These are phyloP conservation scores for Pythium pyrilobum DNA, from an alignment of 352 stramenopile genomes.

Conservation along the genomic window DNA sequence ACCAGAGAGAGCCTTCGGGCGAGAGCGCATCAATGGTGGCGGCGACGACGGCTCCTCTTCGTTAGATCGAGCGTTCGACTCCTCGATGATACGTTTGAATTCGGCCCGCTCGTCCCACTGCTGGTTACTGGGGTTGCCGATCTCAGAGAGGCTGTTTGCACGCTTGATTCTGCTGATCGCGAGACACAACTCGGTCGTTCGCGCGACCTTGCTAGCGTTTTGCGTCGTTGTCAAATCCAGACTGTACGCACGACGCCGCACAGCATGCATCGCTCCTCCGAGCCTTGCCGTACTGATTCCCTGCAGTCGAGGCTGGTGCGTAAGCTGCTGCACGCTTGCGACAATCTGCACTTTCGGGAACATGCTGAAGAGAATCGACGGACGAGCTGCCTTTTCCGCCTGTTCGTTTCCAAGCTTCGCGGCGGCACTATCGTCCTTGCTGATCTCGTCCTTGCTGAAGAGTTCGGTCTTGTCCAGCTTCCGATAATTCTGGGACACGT, in stretches of 20 bases:
- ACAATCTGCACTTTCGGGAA: constrained; percentile 86
- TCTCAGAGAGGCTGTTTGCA: constrained; percentile 57
- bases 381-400: constrained; percentile 42
- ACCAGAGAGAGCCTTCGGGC: constrained; percentile 51
- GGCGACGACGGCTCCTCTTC: constrained; percentile 33
- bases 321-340: constrained; percentile 68
- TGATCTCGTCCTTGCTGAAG: constrained; percentile 80
- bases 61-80: constrained; percentile 52
- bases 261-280: constrained; percentile 14
- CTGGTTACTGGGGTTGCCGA: constrained; percentile 65
- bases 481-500: constrained; percentile 48
- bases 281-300: constrained; percentile 12
- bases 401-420: constrained; percentile 40
- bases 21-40: constrained; percentile 21
- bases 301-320: constrained; percentile 61
- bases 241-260: constrained; percentile 52
- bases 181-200: constrained; percentile 22
- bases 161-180: constrained; percentile 44
- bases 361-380: constrained; percentile 64
- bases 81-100: constrained; percentile 66
- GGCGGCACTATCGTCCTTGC: constrained; percentile 32
- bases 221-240: constrained; percentile 37
- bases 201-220: constrained; percentile 27
- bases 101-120: constrained; percentile 61
- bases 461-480: constrained; percentile 60